Conservation (phyloP, 2,329 filamentous ascomycete genomes). For the Phyllosticta citrichinensis region DNA sequence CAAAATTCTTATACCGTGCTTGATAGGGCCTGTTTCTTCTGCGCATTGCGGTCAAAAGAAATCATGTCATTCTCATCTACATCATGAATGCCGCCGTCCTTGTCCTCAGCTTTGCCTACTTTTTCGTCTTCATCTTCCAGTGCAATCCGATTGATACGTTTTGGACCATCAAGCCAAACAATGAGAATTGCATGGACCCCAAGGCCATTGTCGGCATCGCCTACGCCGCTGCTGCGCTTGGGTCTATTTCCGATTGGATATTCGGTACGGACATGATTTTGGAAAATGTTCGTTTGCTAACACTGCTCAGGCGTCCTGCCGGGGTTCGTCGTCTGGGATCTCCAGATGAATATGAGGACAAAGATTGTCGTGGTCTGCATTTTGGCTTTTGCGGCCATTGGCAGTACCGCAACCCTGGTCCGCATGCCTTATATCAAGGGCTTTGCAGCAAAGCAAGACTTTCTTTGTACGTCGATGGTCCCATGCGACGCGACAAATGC, state of each 20-base stretch:
- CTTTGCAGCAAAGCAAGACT: constrained; percentile 31
- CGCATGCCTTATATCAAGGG: constrained; percentile 35
- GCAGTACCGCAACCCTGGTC: constrained; percentile 42
- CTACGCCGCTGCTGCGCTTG: constrained; percentile 27
- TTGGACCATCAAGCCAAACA: constrained; percentile 35
- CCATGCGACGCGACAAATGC: not conserved
- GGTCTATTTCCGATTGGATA: constrained; percentile 24
- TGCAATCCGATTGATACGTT: constrained; percentile 44
- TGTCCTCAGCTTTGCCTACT: constrained; percentile 38
- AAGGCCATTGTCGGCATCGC: constrained; percentile 42
- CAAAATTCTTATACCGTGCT: not conserved
- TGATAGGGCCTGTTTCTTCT: constrained; percentile 37
- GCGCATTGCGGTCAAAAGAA: constrained; percentile 36
- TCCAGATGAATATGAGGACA: constrained; percentile 44
- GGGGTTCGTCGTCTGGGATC: constrained; percentile 43
- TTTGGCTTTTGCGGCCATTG: constrained; percentile 40
- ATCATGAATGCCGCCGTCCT: constrained; percentile 37
- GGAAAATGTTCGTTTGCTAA: not conserved
- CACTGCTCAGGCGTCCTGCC: constrained; percentile 18
- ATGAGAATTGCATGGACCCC: constrained; percentile 32
- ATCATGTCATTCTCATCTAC: constrained; percentile 39
- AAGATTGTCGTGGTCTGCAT: constrained; percentile 45
- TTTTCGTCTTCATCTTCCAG: constrained; percentile 43
- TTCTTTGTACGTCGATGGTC: constrained; percentile 22
- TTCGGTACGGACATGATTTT: constrained; percentile 12